A percentile compares a stretch with the other conserved stretches of the same genome.
These are phyloP conservation scores for Rhododendron henanense DNA, from an alignment of 148 eudicot species.

Conservation along the genomic window DNA sequence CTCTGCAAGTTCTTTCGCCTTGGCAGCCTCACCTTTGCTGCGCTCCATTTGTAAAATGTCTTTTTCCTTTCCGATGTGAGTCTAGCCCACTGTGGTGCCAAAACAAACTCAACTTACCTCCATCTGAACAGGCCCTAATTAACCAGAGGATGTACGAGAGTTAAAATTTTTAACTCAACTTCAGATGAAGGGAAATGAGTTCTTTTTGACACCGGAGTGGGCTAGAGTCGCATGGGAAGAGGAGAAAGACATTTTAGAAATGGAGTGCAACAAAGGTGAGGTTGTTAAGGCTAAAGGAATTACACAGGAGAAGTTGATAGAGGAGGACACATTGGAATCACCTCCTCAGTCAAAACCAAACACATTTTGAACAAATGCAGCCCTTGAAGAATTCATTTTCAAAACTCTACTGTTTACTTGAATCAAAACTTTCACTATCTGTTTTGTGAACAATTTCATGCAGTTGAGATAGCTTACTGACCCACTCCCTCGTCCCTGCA, in stretches of 20 bases:
- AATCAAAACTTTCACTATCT: slow-evolving; percentile 55
- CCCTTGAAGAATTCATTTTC: slow-evolving; percentile 48
- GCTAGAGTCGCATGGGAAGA: background rate
- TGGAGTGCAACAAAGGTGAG: background rate
- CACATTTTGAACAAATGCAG: slow-evolving; percentile 71
- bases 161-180: background rate
- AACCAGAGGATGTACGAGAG: background rate
- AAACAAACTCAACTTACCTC: background rate
- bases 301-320: background rate
- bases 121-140: background rate
- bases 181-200: background rate
- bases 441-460: slow-evolving; percentile 41
- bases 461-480: slow-evolving; percentile 44
- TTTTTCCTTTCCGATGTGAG: background rate
- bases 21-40: background rate
- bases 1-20: background rate
- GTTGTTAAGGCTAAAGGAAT: background rate
- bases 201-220: background rate
- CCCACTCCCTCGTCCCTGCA: slow-evolving; percentile 13
- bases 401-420: slow-evolving; percentile 41
- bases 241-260: background rate
- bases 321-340: slow-evolving; percentile 1
- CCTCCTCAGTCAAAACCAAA: slow-evolving; percentile 22
- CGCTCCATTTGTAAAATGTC: background rate
- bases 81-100: background rate